Evolutionary conservation across 495 filamentous ascomycete genomes (phyloP).

Genomic region (Parmelia sp.): DNA sequence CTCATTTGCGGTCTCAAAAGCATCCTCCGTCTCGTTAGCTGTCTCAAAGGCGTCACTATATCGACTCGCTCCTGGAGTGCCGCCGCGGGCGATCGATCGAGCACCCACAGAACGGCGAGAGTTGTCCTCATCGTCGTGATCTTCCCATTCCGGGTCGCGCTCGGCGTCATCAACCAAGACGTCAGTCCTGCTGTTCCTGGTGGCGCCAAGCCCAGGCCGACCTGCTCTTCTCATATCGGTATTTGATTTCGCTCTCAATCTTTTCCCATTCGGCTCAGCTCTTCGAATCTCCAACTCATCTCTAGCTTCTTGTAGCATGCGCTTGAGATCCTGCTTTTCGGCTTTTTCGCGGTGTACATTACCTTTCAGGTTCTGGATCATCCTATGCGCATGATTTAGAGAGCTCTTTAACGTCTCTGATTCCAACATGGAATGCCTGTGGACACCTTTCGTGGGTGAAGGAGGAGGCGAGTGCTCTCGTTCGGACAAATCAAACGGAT

Average conservation of each 20-base stretch:
- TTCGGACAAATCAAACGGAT: constrained; percentile 61
- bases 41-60: constrained; percentile 71
- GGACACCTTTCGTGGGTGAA: constrained; percentile 85
- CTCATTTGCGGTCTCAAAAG: constrained; percentile 83
- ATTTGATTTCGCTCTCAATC: constrained; percentile 57
- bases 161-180: constrained; percentile 54
- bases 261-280: constrained; percentile 55
- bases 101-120: constrained; percentile 36
- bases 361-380: constrained; percentile 90
- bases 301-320: constrained; percentile 90
- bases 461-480: constrained; percentile 86
- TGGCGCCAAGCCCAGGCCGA: constrained; percentile 68
- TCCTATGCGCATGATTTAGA: constrained; percentile 86
- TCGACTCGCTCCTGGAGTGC: neutral
- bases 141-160: constrained; percentile 82
- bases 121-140: constrained; percentile 51
- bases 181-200: constrained; percentile 69
- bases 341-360: constrained; percentile 97
- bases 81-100: constrained; percentile 9
- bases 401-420: constrained; percentile 92
- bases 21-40: constrained; percentile 75
- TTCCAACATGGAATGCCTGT: constrained; percentile 81
- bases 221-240: constrained; percentile 68
- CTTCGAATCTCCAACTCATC: constrained; percentile 83
- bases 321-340: constrained; percentile 90